Conservation (phyloP, 805 yeast genomes). For the Ascoidea rubescens region DNA sequence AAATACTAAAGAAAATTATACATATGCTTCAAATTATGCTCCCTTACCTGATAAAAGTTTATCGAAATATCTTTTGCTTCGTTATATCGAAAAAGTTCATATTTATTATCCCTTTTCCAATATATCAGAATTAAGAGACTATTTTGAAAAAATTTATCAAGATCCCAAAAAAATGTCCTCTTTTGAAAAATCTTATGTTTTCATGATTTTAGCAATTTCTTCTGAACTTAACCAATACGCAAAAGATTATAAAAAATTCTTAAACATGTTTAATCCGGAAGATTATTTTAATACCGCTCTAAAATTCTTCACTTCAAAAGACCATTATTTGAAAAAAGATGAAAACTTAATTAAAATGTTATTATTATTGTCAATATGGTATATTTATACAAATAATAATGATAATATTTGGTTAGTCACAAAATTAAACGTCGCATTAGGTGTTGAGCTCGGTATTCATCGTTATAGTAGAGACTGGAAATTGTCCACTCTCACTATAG, state of each 20-base stretch:
- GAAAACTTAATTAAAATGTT: neutral
- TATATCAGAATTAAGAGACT: neutral
- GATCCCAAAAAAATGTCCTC: neutral
- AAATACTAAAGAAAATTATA: constrained; percentile 39
- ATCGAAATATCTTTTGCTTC: neutral
- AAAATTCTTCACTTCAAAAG: neutral
- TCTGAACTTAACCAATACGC: neutral
- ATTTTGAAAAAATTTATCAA: too few relatives aligned
- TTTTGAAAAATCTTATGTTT: too few relatives aligned
- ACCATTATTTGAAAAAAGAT: neutral
- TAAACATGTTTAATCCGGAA: neutral
- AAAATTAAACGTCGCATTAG: neutral
- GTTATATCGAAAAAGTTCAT: neutral
- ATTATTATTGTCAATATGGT: neutral
- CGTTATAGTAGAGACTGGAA: neutral
- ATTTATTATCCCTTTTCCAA: neutral
- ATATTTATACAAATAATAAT: neutral
- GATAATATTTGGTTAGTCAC: neutral
- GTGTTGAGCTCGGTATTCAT: neutral
- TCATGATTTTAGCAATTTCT: neutral
- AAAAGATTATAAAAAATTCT: neutral
- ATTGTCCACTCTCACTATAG: neutral
- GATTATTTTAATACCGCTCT: neutral
- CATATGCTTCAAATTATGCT: constrained; percentile 44
- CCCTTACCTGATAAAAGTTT: constrained; percentile 33